Conservation (phyloP, 495 filamentous ascomycete species). For the Lindgomyces ingoldianus region DNA sequence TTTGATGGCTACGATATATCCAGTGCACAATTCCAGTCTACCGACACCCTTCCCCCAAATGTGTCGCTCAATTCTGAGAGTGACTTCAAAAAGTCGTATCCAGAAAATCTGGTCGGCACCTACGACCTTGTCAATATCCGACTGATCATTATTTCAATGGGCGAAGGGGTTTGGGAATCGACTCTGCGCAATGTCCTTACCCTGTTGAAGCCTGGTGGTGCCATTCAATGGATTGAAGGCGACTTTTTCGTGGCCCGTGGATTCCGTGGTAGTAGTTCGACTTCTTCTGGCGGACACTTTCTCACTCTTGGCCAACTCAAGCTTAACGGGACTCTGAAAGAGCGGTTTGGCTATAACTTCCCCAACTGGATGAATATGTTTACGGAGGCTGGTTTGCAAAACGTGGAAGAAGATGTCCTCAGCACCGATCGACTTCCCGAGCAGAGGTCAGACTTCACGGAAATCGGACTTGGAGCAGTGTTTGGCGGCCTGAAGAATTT, state of each 20-base stretch:
- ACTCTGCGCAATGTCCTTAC: conserved; percentile 30
- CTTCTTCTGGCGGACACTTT: conserved; percentile 8
- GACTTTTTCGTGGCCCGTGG: conserved; percentile 26
- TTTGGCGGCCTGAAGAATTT: conserved; percentile 28
- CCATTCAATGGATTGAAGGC: conserved; percentile 34
- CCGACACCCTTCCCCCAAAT: conserved; percentile 38
- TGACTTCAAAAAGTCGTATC: conserved; percentile 45
- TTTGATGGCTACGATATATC: conserved; percentile 49
- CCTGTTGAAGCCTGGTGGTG: conserved; percentile 35
- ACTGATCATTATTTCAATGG: conserved; percentile 42
- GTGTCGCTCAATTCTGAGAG: conserved; percentile 40
- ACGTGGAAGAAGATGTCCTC: conserved; percentile 28
- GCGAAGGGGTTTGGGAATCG: conserved; percentile 33
- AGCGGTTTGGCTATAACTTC: conserved; percentile 24
- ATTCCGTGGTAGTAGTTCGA: conserved; percentile 14
- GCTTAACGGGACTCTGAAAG: conserved; percentile 7
- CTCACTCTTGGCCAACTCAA: conserved; percentile 12
- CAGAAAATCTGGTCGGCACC: conserved; percentile 34
- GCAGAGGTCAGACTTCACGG: conserved; percentile 20
- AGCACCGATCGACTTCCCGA: conserved; percentile 26
- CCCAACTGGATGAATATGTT: conserved; percentile 18
- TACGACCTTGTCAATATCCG: conserved; percentile 50
- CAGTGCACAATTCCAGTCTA: conserved; percentile 41
- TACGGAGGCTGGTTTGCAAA: conserved; percentile 17
- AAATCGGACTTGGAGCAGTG: conserved; percentile 23